Evolutionary conservation across 805 yeast species (phyloP), one percentile per base, ranked within the genome.

Genomic region (Ogataea trehalophila): DNA sequence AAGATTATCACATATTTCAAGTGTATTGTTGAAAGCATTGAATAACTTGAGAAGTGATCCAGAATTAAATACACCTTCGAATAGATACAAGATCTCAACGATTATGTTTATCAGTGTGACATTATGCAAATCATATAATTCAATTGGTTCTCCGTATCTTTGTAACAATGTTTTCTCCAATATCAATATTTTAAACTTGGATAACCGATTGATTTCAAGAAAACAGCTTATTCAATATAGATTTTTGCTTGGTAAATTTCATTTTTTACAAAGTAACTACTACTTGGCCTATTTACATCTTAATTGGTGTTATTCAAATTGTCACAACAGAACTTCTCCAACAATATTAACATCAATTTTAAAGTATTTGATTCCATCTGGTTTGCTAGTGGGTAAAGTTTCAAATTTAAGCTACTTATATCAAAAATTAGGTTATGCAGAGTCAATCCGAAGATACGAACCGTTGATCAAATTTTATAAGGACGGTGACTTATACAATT

Each of bases 141-240:
- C 62, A 37, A 72, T 81, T 20, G 75, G 71, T 31, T 78, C 76
- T 31, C 84, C 85, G 6, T 67, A 80, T 53, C 63, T 80, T 16
- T 81, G 87, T 62, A 73, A 80, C 34, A 80, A 81, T 54, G 79
- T 81, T 37, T 80, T 80, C 56, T 73, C 83, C 33, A 81, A 81
- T 59, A 75, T 81, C 68, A 78, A 75, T 54, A 76, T 72, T 42
- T 70, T 81, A 17, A 66, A 68, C 22, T 63, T 81, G 37, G 70
- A 68, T 37, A 71, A 72, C 44, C 53, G 52, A 3, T 61, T 67
- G n/a, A 79, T 73, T 37, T 59, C 71, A 4, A 67, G 56, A 38
- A 61, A 71, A 16, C 79, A 78, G 51, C 73, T 76, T 40, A 57
- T 80, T 6, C 76, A 74, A 43, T 81, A 79, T 59, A 61, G 85